Conservation (phyloP, 2,329 filamentous ascomycete genomes). For the Huntiella moniliformis region DNA sequence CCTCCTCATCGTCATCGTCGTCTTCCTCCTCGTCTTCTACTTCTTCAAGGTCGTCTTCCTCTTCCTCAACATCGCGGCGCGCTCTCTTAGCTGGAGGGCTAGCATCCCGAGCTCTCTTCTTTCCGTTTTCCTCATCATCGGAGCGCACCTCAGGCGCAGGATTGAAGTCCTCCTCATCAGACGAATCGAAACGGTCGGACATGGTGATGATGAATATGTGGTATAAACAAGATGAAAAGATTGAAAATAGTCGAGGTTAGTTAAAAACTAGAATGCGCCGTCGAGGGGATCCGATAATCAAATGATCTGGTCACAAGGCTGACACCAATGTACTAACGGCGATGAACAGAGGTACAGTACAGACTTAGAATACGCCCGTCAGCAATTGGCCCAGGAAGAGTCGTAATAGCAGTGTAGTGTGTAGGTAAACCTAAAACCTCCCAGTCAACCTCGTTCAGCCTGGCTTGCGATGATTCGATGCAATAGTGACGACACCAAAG, state of each 20-base stretch:
- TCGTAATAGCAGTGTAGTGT: too few relatives aligned
- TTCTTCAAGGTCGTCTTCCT: constrained; percentile 10
- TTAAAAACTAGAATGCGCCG: not conserved
- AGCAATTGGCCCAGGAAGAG: too few relatives aligned
- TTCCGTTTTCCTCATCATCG: constrained; percentile 43
- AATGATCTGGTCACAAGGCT: not conserved
- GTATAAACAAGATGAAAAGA: not conserved
- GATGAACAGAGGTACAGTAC: too few relatives aligned
- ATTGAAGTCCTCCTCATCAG: constrained; percentile 80
- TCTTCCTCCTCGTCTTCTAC: constrained; percentile 20
- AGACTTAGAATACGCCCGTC: too few relatives aligned
- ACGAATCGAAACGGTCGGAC: constrained; percentile 27
- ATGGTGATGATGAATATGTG: not conserved
- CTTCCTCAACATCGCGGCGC: constrained; percentile 5
- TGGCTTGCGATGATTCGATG: too few relatives aligned
- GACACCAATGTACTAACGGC: not conserved
- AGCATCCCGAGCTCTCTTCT: constrained; percentile 22
- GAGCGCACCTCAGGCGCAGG: constrained; percentile 56
- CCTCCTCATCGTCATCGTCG: constrained; percentile 20
- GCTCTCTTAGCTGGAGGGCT: constrained; percentile 7
- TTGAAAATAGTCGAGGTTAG: not conserved
- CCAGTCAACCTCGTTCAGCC: too few relatives aligned
- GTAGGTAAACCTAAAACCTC: too few relatives aligned
- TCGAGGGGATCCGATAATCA: not conserved
- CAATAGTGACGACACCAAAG: too few relatives aligned